Percentiles rank a stretch among this genome's conserved stretches.
phyloP scores from a whole-genome alignment of 1,284 basidiomycete genomes.

The Heterobasidion parviporum region DNA sequence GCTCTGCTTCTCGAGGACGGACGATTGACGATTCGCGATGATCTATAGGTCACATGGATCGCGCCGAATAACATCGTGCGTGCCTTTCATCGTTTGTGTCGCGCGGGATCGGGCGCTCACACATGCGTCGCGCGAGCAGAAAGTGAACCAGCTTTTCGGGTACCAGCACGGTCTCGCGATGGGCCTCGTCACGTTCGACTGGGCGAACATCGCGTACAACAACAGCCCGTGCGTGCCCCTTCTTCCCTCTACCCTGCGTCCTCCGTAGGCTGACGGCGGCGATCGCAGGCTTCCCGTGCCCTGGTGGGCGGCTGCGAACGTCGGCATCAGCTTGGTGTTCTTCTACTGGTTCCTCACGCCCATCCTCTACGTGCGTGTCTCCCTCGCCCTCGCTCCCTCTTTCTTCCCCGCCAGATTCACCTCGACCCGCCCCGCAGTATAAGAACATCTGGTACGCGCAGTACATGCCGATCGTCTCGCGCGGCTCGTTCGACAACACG shows the following conservation, averaged over 20 bases:
- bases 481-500: slow-evolving; percentile 47
- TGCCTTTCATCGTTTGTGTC: background rate
- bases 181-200: slow-evolving; percentile 60
- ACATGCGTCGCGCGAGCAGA: slow-evolving; percentile 13
- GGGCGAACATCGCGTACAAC: slow-evolving; percentile 53
- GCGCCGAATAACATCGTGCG: slow-evolving; percentile 50
- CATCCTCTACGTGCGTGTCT: slow-evolving; percentile 23
- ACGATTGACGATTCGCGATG: background rate
- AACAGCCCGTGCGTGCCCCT: slow-evolving; percentile 30
- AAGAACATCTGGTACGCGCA: slow-evolving; percentile 30
- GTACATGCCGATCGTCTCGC: slow-evolving; percentile 28
- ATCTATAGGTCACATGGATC: slow-evolving; percentile 40
- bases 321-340: slow-evolving; percentile 4
- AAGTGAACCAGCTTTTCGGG: slow-evolving; percentile 70
- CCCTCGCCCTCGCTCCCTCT: background rate
- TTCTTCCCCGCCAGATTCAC: background rate
- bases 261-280: background rate
- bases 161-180: slow-evolving; percentile 65
- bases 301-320: slow-evolving; percentile 24
- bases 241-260: background rate
- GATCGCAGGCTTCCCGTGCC: slow-evolving; percentile 34
- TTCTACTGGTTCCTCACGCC: slow-evolving; percentile 53
- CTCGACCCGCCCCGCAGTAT: slow-evolving; percentile 11
- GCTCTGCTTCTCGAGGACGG: background rate
- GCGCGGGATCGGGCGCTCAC: background rate